Evolutionary conservation across 805 yeast species (phyloP), one percentile per base, ranked within the genome.

Genomic region (Tetrapisispora namnaoensis): DNA sequence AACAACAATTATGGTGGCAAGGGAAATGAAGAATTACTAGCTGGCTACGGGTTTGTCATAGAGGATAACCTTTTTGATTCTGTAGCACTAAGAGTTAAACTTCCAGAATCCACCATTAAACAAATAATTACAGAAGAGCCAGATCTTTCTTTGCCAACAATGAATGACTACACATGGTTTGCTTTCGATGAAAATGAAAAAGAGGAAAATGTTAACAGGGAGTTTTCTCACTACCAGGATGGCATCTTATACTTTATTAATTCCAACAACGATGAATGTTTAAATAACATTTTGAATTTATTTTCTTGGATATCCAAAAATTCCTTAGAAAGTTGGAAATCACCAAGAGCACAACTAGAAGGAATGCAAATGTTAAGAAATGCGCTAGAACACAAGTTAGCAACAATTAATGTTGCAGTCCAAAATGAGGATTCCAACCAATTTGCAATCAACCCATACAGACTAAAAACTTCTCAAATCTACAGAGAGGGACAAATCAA

Each of bases 1-100:
- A 83, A 67, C 61, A 89, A 90, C 60, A 89, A 89, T 65, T 89
- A 89, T 62, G 97, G 96, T 2, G 82, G 84, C 28, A 90, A 90
- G 61, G 90, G 95, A 2, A 89, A 89, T 58, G 95, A 88, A 55
- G 96, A 89, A 62, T 66, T 89, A 17, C 66, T 89, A 5, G 68
- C 83, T 61, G 95, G 91, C 0, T 90, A 89, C 62, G 70, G 70
- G 7, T 66, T 66, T 55, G 62, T 61, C n/a, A 48, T 83, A 2
- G 67, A 71, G 18, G 66, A 75, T 47, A 86, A 86, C 56, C 67
- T 70, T 4, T 81, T 80, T 44, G 90, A 84, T 54, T 68, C 78
- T 1, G 75, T 82, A 2, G 82, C 84, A 3, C 71, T 89, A 47
- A 75, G 79, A 43, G 70, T 87, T 41, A 79, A 78, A 55, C 62